Conservation (phyloP, 371 early-diverging fungal species). For the Batkoa obscura region DNA sequence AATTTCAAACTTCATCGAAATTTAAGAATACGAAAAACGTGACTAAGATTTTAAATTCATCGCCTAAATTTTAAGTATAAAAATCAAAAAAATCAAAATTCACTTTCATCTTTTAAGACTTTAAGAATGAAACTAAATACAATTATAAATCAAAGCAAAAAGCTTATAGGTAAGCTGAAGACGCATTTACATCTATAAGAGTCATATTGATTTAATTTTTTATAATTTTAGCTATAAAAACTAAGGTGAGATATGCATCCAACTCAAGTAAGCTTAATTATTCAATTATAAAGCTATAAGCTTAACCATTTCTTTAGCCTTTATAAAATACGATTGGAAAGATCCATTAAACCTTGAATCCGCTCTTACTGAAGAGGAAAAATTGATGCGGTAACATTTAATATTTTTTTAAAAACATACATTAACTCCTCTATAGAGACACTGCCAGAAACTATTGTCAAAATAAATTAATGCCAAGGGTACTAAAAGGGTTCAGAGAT, state of each 20-base stretch:
- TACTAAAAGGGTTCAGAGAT: slow-evolving; percentile 63
- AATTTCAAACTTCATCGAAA: too few species aligned
- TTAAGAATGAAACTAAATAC: too few species aligned
- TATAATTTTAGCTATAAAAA: neutral
- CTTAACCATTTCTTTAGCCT: slow-evolving; percentile 5
- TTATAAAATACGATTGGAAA: slow-evolving; percentile 71
- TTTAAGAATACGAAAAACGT: too few species aligned
- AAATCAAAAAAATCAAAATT: too few species aligned
- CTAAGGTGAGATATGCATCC: neutral
- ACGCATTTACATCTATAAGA: too few species aligned
- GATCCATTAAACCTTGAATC: slow-evolving; percentile 76
- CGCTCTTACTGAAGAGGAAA: slow-evolving; percentile 77
- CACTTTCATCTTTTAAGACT: too few species aligned
- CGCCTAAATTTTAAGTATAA: too few species aligned
- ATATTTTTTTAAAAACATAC: neutral
- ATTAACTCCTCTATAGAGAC: slow-evolving; percentile 27
- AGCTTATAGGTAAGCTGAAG: too few species aligned
- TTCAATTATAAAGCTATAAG: neutral
- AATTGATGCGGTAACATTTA: slow-evolving; percentile 41
- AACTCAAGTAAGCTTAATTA: neutral
- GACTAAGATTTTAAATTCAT: too few species aligned
- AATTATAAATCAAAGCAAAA: too few species aligned
- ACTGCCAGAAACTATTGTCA: slow-evolving; percentile 78
- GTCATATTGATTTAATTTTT: too few species aligned
- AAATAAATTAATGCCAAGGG: slow-evolving; percentile 66